phyloP scores from a whole-genome alignment of 192 early-diverging fungal species.

The Entomortierella parvispora region DNA sequence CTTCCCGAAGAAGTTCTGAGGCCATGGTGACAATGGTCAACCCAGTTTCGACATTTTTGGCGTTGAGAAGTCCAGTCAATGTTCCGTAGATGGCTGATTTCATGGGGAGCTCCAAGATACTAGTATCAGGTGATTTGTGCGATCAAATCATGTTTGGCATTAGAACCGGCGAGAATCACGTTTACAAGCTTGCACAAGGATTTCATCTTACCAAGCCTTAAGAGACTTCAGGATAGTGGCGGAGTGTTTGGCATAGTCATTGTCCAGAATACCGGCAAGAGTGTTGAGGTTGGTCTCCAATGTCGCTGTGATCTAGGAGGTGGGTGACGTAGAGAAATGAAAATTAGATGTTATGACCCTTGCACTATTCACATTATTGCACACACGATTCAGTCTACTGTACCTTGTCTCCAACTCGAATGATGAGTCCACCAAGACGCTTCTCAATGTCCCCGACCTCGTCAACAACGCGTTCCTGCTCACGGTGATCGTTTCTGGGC shows the following conservation, averaged over 20 bases:
- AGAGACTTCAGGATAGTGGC: constrained; percentile 69
- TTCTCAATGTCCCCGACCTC: constrained; percentile 73
- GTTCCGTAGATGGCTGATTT: constrained; percentile 84
- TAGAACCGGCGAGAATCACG: neutral
- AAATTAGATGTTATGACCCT: neutral
- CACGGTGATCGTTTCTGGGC: constrained; percentile 32
- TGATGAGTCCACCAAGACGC: constrained; percentile 74
- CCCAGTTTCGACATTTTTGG: constrained; percentile 71
- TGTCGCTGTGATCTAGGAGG: constrained; percentile 62
- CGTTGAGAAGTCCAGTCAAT: constrained; percentile 86
- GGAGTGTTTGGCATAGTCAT: constrained; percentile 75
- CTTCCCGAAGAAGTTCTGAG: constrained; percentile 62
- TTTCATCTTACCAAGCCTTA: constrained; percentile 59
- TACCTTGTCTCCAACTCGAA: constrained; percentile 82
- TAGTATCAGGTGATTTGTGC: constrained; percentile 19
- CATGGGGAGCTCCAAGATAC: constrained; percentile 78
- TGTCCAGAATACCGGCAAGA: constrained; percentile 74
- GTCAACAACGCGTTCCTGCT: constrained; percentile 47
- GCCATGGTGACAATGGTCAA: constrained; percentile 70
- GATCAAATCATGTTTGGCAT: neutral
- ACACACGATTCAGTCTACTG: no score
- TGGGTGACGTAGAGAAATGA: neutral
- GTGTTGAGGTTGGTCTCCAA: constrained; percentile 73
- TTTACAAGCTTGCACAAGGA: neutral
- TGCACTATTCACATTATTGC: no score